phyloP scores from a whole-genome alignment of 768 basidiomycete species.

The Psilocybe cyanescens region DNA sequence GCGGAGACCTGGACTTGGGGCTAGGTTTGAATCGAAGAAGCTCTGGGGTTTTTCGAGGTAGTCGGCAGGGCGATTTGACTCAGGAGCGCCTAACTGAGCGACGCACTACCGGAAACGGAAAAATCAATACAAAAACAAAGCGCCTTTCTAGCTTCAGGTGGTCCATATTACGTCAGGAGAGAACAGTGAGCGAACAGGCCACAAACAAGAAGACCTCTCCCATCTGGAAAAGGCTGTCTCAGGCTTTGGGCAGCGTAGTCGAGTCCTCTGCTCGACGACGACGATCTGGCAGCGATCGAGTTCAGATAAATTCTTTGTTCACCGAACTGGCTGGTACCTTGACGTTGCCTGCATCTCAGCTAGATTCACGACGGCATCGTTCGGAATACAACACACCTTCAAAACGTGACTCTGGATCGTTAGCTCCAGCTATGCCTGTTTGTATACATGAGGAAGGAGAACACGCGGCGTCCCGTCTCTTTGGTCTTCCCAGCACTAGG shows the following conservation, averaged over 20 bases:
- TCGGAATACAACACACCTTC: neutral
- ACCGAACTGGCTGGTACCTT: neutral
- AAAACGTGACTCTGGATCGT: slow-evolving; percentile 3
- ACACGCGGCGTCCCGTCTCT: slow-evolving; percentile 22
- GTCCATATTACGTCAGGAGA: slow-evolving; percentile 3
- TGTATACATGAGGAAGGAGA: slow-evolving; percentile 20
- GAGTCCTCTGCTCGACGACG: neutral
- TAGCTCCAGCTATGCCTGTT: neutral
- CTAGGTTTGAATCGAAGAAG: neutral
- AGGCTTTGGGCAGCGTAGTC: neutral
- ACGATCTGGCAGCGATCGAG: neutral
- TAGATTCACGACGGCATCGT: neutral
- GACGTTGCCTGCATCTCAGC: neutral
- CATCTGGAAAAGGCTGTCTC: slow-evolving; percentile 18
- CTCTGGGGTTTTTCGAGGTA: neutral
- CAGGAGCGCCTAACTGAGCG: neutral
- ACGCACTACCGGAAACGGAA: neutral
- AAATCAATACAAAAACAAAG: neutral
- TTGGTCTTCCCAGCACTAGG: slow-evolving; percentile 16
- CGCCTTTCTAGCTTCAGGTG: slow-evolving; percentile 1
- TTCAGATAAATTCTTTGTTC: neutral
- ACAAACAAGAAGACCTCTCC: neutral
- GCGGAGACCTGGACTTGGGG: neutral
- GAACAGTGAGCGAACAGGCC: neutral
- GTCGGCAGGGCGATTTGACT: neutral